These are phyloP conservation scores for Mesembryanthemum crystallinum DNA, from an alignment of 148 eudicot species.

Conservation along the genomic window DNA sequence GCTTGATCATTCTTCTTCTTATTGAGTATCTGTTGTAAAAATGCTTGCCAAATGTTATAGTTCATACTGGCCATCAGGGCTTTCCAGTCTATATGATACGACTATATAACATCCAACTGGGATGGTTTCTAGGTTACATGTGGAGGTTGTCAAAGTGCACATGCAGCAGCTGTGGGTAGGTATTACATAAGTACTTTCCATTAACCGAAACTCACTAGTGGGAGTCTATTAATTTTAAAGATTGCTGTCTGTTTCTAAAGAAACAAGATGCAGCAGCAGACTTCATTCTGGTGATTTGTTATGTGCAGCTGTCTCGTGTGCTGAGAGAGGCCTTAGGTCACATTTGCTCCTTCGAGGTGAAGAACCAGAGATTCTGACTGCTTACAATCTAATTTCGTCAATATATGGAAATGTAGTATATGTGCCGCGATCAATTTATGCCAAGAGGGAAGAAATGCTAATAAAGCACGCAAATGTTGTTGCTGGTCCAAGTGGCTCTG, in stretches of 20 bases:
- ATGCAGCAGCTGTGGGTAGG: constrained; percentile 93
- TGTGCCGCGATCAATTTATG: constrained; percentile 77
- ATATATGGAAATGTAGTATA: constrained; percentile 71
- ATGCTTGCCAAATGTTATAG: neutral
- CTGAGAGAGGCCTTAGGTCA: constrained; percentile 78
- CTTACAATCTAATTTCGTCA: constrained; percentile 71
- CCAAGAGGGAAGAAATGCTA: constrained; percentile 84
- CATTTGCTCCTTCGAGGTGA: constrained; percentile 96
- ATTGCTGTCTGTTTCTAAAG: neutral
- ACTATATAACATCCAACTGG: constrained; percentile 31
- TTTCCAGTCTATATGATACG: constrained; percentile 4
- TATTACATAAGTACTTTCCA: constrained; percentile 15
- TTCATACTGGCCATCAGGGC: neutral
- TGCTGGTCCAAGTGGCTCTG: constrained; percentile 53
- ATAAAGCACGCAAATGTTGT: constrained; percentile 47
- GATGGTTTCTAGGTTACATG: constrained; percentile 79
- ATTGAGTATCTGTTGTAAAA: neutral
- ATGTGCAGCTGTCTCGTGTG: constrained; percentile 80
- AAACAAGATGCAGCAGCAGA: neutral
- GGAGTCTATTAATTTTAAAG: neutral
- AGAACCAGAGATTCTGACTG: constrained; percentile 73
- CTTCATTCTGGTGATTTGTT: constrained; percentile 17
- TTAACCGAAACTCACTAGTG: neutral
- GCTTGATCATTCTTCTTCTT: neutral
- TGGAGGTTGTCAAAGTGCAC: constrained; percentile 99